phyloP scores from a whole-genome alignment of 2,329 filamentous ascomycete species.

The Penicillium concentricum region DNA sequence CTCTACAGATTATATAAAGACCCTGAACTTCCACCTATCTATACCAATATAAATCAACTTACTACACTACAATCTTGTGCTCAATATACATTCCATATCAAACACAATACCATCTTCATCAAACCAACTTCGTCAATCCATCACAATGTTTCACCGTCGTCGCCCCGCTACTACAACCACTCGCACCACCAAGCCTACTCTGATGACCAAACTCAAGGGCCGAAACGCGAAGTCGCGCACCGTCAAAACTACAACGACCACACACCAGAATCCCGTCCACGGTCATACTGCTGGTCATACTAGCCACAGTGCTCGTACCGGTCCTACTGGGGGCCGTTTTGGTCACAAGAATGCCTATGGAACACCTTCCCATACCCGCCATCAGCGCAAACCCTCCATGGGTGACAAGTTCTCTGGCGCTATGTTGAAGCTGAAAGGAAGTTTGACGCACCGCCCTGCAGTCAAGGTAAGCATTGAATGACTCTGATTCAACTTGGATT shows the following conservation, averaged over 20 bases:
- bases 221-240: slow-evolving; percentile 34
- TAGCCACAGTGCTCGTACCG: background rate
- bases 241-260: slow-evolving; percentile 43
- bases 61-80: background rate
- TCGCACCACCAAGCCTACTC: slow-evolving; percentile 48
- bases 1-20: background rate
- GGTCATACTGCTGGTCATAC: slow-evolving; percentile 29
- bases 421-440: slow-evolving; percentile 70
- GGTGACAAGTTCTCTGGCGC: slow-evolving; percentile 78
- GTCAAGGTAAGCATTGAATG: slow-evolving; percentile 54
- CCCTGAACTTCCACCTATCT: background rate
- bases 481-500: slow-evolving; percentile 24
- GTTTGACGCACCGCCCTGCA: slow-evolving; percentile 65
- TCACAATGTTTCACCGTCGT: slow-evolving; percentile 22
- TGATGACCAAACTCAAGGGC: slow-evolving; percentile 56
- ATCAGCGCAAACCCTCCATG: slow-evolving; percentile 65
- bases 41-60: background rate
- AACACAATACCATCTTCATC: background rate
- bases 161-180: slow-evolving; percentile 34
- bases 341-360: slow-evolving; percentile 8
- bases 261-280: slow-evolving; percentile 20
- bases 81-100: background rate
- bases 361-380: slow-evolving; percentile 48
- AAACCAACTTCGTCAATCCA: background rate
- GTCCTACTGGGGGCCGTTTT: background rate